Evolutionary conservation across 2,329 filamentous ascomycete genomes (phyloP).

Genomic region (Didymella glomerata): DNA sequence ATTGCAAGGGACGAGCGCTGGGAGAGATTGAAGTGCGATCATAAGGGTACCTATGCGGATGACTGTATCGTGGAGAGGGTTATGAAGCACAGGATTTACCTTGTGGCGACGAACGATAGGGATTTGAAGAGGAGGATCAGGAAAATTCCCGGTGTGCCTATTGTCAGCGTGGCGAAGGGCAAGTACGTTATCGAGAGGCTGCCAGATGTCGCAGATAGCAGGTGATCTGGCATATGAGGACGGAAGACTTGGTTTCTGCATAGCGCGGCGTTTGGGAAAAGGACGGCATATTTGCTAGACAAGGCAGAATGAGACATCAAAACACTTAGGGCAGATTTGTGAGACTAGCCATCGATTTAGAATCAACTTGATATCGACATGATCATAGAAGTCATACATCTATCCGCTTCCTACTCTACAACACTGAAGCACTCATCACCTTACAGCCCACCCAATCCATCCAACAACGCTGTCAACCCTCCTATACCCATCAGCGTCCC

Average conservation of each 20-base stretch:
- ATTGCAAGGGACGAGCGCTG: constrained; percentile 91
- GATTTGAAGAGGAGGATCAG: constrained; percentile 75
- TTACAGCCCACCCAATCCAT: constrained; percentile 43
- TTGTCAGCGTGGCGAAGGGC: constrained; percentile 82
- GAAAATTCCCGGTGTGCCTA: constrained; percentile 80
- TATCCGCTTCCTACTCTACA: background rate
- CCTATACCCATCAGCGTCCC: constrained; percentile 49
- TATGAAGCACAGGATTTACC: constrained; percentile 57
- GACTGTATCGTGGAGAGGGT: constrained; percentile 62
- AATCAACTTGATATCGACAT: background rate
- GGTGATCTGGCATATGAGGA: constrained; percentile 16
- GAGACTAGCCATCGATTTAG: background rate
- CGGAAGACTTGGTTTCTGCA: constrained; percentile 10
- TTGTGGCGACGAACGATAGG: constrained; percentile 64
- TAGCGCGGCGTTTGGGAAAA: constrained; percentile 23
- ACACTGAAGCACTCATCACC: background rate
- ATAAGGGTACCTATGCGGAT: constrained; percentile 88
- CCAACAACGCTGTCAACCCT: constrained; percentile 49
- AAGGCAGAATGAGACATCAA: constrained; percentile 1
- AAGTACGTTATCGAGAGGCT: constrained; percentile 96
- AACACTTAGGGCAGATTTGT: background rate
- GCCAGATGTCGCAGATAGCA: constrained; percentile 78
- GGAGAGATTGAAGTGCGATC: constrained; percentile 85
- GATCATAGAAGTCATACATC: background rate
- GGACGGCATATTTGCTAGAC: constrained; percentile 2